Evolutionary conservation across 495 filamentous ascomycete genomes (phyloP), one percentile per base, ranked within the genome.

Genomic region (Patellaria atrata): DNA sequence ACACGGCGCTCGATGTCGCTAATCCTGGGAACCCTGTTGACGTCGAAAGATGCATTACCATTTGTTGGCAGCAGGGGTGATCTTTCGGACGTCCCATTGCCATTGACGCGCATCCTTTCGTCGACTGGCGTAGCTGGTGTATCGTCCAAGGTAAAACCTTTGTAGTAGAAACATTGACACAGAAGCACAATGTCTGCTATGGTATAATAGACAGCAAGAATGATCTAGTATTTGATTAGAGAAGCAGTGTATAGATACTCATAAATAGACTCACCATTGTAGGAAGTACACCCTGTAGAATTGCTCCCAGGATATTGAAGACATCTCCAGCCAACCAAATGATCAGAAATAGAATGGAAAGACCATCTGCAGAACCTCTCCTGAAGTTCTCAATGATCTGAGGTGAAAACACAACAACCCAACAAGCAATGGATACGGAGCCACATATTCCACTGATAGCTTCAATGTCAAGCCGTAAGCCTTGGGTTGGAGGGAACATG

Each of bases 381-480:
- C 74, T 75, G 58, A 94, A 94, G 50, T 94, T 94, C 51, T 92
- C 84, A 45, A 94, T 70, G 44, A 97, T 97, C 41, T 97, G 89
- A 6, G 89, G 89, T 0, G 86, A 85, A 63, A 92, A 97, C 23
- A 97, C 89, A 18, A 94, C 84, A 13, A 97, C 78, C 89, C 89
- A 97, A 52, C 85, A 94, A 27, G 86, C 84, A 48, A 97, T 93
- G 16, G 82, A 89, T 43, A 97, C 85, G 2, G 86, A 94, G 6
- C 85, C 85, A 59, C 75, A 81, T 37, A 94, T 91, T 13, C 85
- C 85, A 50, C 79, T 85, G 42, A 94, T 69, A 29, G 85, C 82
- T 45, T 86, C 82, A 18, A 91, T 71, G 52, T 89, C 79, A 40
- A 92, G 61, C 51, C 76, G 63, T 33, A 77, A 65, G 26, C 65